phyloP scores from a whole-genome alignment of 345 rosid genomes.

The Corymbia maculata region DNA sequence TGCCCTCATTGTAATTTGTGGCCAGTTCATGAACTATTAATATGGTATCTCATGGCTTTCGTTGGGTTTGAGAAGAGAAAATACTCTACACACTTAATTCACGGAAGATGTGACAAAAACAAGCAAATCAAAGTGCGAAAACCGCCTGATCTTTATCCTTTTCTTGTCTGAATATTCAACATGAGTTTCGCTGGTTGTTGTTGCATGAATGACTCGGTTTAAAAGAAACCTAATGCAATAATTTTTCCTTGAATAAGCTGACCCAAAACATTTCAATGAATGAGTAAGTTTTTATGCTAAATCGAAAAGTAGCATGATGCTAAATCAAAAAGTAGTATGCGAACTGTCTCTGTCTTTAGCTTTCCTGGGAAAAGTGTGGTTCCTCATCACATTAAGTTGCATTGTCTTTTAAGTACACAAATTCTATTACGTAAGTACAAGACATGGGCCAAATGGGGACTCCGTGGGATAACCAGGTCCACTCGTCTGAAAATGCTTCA shows the following conservation, averaged over 20 bases:
- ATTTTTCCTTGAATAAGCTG: background rate
- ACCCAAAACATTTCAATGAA: background rate
- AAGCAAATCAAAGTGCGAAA: background rate
- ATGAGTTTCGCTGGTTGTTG: background rate
- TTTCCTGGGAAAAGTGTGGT: background rate
- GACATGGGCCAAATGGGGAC: background rate
- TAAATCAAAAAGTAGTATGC: background rate
- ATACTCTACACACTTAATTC: background rate
- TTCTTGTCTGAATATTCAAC: background rate
- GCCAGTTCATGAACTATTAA: background rate
- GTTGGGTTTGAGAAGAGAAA: background rate
- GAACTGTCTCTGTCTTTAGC: background rate
- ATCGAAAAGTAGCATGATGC: background rate
- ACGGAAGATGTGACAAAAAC: background rate
- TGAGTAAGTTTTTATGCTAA: background rate
- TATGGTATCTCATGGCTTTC: background rate
- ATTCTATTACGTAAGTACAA: background rate
- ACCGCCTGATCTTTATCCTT: background rate
- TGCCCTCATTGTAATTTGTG: background rate
- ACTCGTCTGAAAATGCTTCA: background rate
- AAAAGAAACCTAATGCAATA: background rate
- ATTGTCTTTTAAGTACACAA: background rate
- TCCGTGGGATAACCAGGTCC: background rate
- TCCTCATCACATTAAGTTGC: background rate
- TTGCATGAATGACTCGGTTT: background rate